Evolutionary conservation across 805 yeast genomes (phyloP).

Genomic region (Saturnispora zaruensis): DNA sequence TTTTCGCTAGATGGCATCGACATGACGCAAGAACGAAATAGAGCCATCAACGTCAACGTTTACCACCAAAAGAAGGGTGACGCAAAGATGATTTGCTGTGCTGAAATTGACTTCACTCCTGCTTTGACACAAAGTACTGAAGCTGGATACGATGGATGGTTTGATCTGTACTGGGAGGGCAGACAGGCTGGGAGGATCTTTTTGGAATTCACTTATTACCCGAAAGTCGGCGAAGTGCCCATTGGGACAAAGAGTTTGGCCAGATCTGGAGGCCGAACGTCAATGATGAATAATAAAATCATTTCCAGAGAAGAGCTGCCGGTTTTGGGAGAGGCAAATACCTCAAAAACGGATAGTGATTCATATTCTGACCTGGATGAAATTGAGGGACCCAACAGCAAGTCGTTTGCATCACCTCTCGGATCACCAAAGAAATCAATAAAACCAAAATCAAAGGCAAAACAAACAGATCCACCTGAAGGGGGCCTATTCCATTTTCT

Average conservation of each 20-base stretch:
- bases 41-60: conserved; percentile 59
- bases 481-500: conserved; percentile 6
- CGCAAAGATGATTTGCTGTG: conserved; percentile 81
- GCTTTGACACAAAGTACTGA: conserved; percentile 58
- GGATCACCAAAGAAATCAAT: background rate
- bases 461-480: background rate
- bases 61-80: conserved; percentile 78
- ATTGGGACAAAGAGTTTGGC: conserved; percentile 19
- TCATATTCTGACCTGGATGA: background rate
- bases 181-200: conserved; percentile 82
- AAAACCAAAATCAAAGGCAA: background rate
- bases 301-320: conserved; percentile 9
- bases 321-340: conserved; percentile 2
- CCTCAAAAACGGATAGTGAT: background rate
- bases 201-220: conserved; percentile 87
- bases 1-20: conserved; percentile 58
- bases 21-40: conserved; percentile 26
- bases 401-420: background rate
- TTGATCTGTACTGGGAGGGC: conserved; percentile 54
- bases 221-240: conserved; percentile 33
- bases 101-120: conserved; percentile 66
- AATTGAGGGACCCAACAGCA: background rate
- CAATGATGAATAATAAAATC: background rate
- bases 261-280: conserved; percentile 11
- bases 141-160: conserved; percentile 86